phyloP scores from a whole-genome alignment of 345 rosid genomes.

The Anacardium occidentale region DNA sequence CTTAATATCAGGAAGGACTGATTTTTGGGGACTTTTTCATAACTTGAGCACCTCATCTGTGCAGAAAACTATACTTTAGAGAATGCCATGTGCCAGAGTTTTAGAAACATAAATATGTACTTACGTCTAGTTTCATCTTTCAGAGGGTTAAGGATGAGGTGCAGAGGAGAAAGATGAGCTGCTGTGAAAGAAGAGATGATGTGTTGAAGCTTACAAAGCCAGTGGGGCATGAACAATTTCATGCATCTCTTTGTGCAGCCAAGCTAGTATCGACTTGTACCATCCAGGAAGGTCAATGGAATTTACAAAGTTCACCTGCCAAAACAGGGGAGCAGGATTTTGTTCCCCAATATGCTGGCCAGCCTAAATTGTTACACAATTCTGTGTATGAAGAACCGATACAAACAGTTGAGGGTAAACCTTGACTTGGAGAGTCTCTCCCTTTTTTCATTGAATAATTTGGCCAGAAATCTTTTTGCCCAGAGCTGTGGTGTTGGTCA shows the following conservation, averaged over 20 bases:
- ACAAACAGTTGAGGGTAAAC: conserved; percentile 22
- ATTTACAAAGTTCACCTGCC: conserved; percentile 22
- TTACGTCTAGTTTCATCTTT: conserved; percentile 15
- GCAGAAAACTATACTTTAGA: background rate
- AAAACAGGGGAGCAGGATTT: conserved; percentile 16
- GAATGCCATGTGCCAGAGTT: background rate
- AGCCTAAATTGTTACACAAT: conserved; percentile 19
- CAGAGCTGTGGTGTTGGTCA: conserved; percentile 2
- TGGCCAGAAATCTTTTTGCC: conserved; percentile 1
- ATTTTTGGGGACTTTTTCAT: background rate
- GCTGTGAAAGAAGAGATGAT: conserved; percentile 26
- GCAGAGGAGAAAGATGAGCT: conserved; percentile 47
- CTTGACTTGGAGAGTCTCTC: conserved; percentile 11
- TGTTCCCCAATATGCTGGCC: conserved; percentile 12
- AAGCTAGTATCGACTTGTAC: conserved; percentile 21
- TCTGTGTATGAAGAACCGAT: conserved; percentile 29
- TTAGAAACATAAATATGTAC: background rate
- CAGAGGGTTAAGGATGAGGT: conserved; percentile 83
- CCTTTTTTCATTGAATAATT: conserved; percentile 12
- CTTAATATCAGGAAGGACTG: background rate
- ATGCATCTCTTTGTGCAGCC: conserved; percentile 39
- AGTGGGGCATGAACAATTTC: conserved; percentile 61
- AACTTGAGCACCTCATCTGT: background rate
- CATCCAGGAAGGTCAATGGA: conserved; percentile 25
- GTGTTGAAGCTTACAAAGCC: conserved; percentile 37